phyloP scores from a whole-genome alignment of 2,329 filamentous ascomycete genomes.

The Drechslerella coelobrocha region DNA sequence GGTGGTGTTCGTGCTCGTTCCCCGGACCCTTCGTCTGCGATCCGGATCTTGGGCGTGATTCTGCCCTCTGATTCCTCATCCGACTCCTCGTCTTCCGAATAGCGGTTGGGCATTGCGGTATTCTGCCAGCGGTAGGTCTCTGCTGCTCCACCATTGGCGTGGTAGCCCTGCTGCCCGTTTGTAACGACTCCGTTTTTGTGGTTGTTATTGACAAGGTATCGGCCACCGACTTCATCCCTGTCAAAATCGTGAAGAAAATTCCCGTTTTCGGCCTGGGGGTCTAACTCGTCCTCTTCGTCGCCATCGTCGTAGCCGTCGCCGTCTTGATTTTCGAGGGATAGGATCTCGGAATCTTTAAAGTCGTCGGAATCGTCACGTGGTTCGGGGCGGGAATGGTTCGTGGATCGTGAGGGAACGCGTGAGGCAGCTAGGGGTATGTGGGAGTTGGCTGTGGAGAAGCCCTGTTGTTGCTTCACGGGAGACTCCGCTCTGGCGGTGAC shows the following conservation, averaged over 20 bases:
- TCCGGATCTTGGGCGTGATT: slow-evolving; percentile 36
- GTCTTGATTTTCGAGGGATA: slow-evolving; percentile 39
- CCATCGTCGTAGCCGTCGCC: slow-evolving; percentile 27
- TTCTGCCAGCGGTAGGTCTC: slow-evolving; percentile 36
- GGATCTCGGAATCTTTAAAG: slow-evolving; percentile 45
- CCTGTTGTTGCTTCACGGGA: slow-evolving; percentile 19
- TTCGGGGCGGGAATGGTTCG: slow-evolving; percentile 28
- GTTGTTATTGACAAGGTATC: slow-evolving; percentile 38
- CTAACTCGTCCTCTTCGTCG: slow-evolving; percentile 23
- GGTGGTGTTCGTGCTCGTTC: slow-evolving; percentile 30
- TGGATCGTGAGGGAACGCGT: slow-evolving; percentile 34
- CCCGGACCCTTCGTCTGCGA: slow-evolving; percentile 17
- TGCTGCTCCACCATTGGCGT: slow-evolving; percentile 9
- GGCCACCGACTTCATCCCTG: slow-evolving; percentile 35
- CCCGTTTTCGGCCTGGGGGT: slow-evolving; percentile 25
- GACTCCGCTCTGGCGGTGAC: slow-evolving; percentile 21
- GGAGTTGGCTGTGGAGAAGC: slow-evolving; percentile 14
- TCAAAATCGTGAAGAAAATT: slow-evolving; percentile 40
- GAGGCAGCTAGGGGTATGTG: slow-evolving; percentile 38
- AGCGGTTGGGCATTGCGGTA: slow-evolving; percentile 16
- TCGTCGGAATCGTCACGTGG: slow-evolving; percentile 40
- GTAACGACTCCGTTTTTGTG: slow-evolving; percentile 2
- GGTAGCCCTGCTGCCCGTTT: slow-evolving; percentile 5
- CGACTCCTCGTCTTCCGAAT: slow-evolving; percentile 18
- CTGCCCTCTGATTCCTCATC: slow-evolving; percentile 44